Percentiles rank a stretch among this genome's conserved stretches.
Evolutionary conservation across 148 eudicot species (phyloP).

Genomic region (Chenopodium quinoa): DNA sequence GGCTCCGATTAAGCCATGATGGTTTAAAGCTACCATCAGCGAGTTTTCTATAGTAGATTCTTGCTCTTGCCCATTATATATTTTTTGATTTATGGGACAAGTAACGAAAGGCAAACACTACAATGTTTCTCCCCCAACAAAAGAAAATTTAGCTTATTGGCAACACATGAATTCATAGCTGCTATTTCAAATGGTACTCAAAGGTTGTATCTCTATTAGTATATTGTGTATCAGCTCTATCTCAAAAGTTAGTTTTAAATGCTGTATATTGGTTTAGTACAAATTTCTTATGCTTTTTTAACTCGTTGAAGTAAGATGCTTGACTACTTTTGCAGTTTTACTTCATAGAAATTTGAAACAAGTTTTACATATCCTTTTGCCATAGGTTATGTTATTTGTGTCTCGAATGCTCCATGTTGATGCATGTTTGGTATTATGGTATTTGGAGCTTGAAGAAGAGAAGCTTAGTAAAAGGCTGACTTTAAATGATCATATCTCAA

Average conservation of each 20-base stretch:
- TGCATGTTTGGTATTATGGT: too few species aligned
- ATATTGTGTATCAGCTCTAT: neutral
- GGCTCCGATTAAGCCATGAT: neutral
- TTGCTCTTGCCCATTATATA: neutral
- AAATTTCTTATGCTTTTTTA: neutral
- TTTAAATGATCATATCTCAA: too few species aligned
- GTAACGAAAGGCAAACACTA: neutral
- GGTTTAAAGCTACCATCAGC: neutral
- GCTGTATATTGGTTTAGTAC: neutral
- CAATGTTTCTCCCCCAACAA: neutral
- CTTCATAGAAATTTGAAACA: too few species aligned
- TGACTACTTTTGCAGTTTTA: too few species aligned
- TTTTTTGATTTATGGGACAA: neutral
- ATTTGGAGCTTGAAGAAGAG: too few species aligned
- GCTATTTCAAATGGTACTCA: neutral
- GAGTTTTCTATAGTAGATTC: neutral
- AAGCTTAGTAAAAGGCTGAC: too few species aligned
- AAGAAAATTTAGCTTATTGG: neutral
- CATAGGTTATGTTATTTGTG: too few species aligned
- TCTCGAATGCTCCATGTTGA: too few species aligned
- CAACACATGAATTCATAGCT: neutral
- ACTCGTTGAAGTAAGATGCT: neutral
- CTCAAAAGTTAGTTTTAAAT: neutral
- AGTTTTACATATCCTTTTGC: too few species aligned
- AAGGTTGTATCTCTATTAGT: too few species aligned